Evolutionary conservation across 345 rosid species (phyloP).

Genomic region (Syzygium grande): DNA sequence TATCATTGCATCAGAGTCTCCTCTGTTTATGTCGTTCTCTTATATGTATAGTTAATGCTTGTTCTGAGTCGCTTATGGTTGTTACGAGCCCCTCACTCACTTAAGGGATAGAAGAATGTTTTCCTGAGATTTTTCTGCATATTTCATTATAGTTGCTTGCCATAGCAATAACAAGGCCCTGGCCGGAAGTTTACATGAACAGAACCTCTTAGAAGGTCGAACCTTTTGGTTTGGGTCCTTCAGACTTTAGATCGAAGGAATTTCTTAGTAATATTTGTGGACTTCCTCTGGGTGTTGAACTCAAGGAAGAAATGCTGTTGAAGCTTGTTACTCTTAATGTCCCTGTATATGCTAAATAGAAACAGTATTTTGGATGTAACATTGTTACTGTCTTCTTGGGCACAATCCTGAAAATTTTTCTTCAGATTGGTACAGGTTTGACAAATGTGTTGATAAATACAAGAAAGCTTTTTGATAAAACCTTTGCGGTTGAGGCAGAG

Average conservation of each 20-base stretch:
- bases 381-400: not conserved
- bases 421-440: constrained; percentile 86
- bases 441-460: constrained; percentile 87
- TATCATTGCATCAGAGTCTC: not conserved
- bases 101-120: not conserved
- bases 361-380: not conserved
- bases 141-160: not conserved
- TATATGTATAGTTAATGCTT: not conserved
- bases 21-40: not conserved
- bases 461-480: constrained; percentile 62
- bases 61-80: not conserved
- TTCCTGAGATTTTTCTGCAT: not conserved
- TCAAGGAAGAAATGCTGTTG: not conserved
- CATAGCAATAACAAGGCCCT: not conserved
- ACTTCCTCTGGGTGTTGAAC: not conserved
- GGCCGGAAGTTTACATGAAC: not conserved
- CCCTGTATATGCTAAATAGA: not conserved
- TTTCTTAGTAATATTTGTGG: not conserved
- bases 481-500: constrained; percentile 56
- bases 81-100: not conserved
- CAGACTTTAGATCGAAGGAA: not conserved
- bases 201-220: not conserved
- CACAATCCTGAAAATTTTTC: not conserved
- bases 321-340: not conserved
- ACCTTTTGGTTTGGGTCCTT: not conserved